These are phyloP conservation scores for Dendrothele bispora DNA, from an alignment of 768 basidiomycete species.

Conservation along the genomic window DNA sequence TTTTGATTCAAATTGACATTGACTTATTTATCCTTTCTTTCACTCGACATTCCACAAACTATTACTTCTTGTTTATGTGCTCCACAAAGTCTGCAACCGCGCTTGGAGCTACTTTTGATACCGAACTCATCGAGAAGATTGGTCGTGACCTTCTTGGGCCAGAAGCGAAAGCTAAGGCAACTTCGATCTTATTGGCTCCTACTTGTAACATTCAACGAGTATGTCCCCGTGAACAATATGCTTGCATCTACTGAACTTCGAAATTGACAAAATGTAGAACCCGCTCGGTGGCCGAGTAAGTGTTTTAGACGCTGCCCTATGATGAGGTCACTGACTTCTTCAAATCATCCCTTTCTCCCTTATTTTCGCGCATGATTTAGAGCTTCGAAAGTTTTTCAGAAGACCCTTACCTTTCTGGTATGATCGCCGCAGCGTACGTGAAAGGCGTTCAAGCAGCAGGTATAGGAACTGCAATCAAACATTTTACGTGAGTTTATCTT, in stretches of 20 bases:
- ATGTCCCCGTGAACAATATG: constrained; percentile 12
- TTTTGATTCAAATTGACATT: too few species aligned
- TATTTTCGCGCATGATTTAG: constrained; percentile 18
- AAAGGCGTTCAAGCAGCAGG: constrained; percentile 54
- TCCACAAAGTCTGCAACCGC: constrained; percentile 60
- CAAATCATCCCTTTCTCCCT: background rate
- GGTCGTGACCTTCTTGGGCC: constrained; percentile 65
- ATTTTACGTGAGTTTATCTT: constrained; percentile 59
- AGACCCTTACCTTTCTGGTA: constrained; percentile 54
- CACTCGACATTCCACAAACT: too few species aligned
- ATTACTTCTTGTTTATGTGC: too few species aligned
- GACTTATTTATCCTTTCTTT: too few species aligned
- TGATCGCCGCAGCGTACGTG: constrained; percentile 51
- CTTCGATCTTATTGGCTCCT: constrained; percentile 72
- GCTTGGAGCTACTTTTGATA: constrained; percentile 74
- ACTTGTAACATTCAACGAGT: constrained; percentile 86
- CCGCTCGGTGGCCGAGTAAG: constrained; percentile 70
- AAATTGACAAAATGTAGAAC: constrained; percentile 37
- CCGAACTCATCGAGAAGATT: constrained; percentile 58
- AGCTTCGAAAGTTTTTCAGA: constrained; percentile 58
- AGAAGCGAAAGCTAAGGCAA: constrained; percentile 71
- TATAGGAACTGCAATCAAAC: constrained; percentile 61
- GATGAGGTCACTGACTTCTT: background rate
- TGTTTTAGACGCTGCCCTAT: background rate
- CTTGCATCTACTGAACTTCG: background rate